Evolutionary conservation across 768 basidiomycete genomes (phyloP), one percentile per base, ranked within the genome.

Genomic region (Scleroderma bovista): DNA sequence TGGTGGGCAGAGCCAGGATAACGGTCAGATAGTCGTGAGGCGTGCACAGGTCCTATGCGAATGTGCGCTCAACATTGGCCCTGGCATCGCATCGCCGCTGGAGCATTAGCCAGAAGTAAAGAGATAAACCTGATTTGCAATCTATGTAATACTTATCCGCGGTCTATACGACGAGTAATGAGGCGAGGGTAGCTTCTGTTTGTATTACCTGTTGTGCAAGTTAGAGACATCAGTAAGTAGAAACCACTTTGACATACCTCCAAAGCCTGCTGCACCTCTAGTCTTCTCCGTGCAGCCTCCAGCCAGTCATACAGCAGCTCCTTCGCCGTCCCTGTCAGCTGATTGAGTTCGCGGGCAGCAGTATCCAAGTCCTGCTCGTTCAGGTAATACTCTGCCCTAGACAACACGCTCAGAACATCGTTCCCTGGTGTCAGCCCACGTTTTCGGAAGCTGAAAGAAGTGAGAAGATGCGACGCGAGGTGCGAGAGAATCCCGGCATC

Each of bases 211-310:
- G 61, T 40, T 15, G 19, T 26, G 17, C 11, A 10, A 40, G 34
- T 66, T 29, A 67, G 59, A 33, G 15, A 17, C 29, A 47, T 9
- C 44, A 19, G 44, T 22, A 39, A 44, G 16, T 24, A 34, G 33
- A 4, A 12, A 32, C 15, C 29, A 33, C 13, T 15, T 9, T 2
- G 12, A 47, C 58, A 49, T 58, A 90, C 91, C 75, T 94, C 87
- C 57, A 99, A 67, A 37, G 93, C 90, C 67, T 97, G 95, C 65
- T 89, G 76, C 29, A 96, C 93, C 69, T 96, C 92, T 53, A 99
- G 67, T 64, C 93, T 77, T 62, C 79, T 75, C 56, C 95, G 75
- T 10, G 93, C 93, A 58, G 91, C 93, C 57, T 84, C 82, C 36
- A 99, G 71, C 96, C 95, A 99, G 69, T 98, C 95, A 32, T 75